Evolutionary conservation across 331 rosid genomes (phyloP).

Genomic region (Ulmus americana): DNA sequence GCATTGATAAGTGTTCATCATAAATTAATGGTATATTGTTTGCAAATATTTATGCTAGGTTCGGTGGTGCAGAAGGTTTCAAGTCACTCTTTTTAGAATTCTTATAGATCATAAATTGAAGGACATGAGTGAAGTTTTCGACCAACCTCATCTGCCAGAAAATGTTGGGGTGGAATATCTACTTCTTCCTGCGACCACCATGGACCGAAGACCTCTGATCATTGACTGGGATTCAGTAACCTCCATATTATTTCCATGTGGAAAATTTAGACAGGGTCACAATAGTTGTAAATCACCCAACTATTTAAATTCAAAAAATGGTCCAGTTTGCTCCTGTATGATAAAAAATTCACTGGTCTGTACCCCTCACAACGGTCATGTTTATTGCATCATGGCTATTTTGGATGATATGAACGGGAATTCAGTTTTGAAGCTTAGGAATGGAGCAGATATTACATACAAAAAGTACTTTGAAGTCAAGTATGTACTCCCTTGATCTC

Average conservation of each 20-base stretch:
- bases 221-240: conserved; percentile 54
- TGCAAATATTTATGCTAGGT: conserved; percentile 41
- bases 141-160: conserved; percentile 27
- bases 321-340: conserved; percentile 48
- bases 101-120: conserved; percentile 32
- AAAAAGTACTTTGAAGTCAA: conserved; percentile 36
- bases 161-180: conserved; percentile 55
- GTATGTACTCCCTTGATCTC: conserved; percentile 34
- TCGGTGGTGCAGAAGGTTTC: conserved; percentile 54
- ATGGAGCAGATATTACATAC: conserved; percentile 44
- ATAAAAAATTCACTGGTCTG: conserved; percentile 50
- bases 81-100: conserved; percentile 41
- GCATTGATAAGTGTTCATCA: conserved; percentile 11
- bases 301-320: conserved; percentile 32
- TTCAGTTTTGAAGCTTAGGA: conserved; percentile 35
- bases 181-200: conserved; percentile 47
- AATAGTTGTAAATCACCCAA: conserved; percentile 11
- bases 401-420: conserved; percentile 45
- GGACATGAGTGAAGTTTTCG: conserved; percentile 25
- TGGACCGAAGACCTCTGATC: background rate
- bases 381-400: conserved; percentile 46
- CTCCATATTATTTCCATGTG: conserved; percentile 32
- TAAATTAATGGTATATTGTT: conserved; percentile 7
- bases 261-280: conserved; percentile 17
- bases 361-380: conserved; percentile 56